Evolutionary conservation across 345 rosid genomes (phyloP).

Genomic region (Streptanthus diversifolius): DNA sequence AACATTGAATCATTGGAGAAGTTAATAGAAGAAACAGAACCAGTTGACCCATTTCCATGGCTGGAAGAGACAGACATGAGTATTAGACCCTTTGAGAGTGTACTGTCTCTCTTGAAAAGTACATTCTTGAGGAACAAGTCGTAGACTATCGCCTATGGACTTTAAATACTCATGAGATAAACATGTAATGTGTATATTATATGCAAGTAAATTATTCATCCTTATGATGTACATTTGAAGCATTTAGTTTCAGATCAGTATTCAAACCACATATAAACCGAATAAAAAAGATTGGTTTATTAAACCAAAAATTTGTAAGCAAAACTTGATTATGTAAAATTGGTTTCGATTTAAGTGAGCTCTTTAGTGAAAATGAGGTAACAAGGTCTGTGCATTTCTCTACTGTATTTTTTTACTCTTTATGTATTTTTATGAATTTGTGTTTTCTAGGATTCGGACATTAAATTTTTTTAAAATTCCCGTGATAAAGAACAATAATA

Average conservation of each 20-base stretch:
- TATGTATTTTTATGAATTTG: neutral
- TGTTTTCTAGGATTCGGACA: neutral
- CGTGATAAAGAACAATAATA: slow-evolving; percentile 4
- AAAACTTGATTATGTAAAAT: neutral
- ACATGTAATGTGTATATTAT: neutral
- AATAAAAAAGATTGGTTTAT: neutral
- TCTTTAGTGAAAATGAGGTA: neutral
- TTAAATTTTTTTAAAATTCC: neutral
- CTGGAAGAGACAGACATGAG: slow-evolving; percentile 60
- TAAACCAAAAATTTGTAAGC: neutral
- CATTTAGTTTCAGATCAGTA: neutral
- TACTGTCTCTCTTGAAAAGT: slow-evolving; percentile 21
- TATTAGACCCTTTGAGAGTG: slow-evolving; percentile 30
- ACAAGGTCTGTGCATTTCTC: neutral
- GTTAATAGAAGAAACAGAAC: slow-evolving; percentile 55
- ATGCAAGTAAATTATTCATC: neutral
- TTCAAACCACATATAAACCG: neutral
- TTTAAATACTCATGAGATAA: neutral
- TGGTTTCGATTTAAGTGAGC: neutral
- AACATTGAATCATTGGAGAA: slow-evolving; percentile 42
- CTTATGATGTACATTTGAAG: neutral
- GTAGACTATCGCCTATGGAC: neutral
- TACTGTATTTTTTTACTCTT: neutral
- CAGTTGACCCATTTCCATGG: slow-evolving; percentile 56
- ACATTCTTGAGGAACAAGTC: slow-evolving; percentile 19